Evolutionary conservation across 345 rosid genomes (phyloP).

Genomic region (Pistacia vera): DNA sequence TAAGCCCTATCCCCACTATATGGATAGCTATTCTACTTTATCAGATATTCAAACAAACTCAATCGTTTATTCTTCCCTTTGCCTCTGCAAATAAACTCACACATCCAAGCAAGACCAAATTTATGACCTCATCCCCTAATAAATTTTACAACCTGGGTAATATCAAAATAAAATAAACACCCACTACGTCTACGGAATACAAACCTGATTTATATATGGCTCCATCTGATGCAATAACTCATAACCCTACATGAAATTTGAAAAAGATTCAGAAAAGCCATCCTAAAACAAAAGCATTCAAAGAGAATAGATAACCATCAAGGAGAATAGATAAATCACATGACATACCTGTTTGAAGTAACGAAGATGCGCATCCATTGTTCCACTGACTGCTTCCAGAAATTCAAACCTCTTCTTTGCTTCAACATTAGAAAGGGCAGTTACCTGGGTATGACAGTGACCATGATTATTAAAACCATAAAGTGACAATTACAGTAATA

Average conservation of each 20-base stretch:
- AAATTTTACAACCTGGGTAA: neutral
- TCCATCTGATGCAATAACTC: constrained; percentile 99
- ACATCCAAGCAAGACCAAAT: neutral
- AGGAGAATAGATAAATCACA: constrained; percentile 18
- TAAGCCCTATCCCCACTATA: neutral
- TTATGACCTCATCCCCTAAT: neutral
- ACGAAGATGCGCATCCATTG: constrained; percentile 99
- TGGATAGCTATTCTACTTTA: too few relatives aligned
- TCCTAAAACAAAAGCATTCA: constrained; percentile 18
- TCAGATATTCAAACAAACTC: neutral
- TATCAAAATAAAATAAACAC: neutral
- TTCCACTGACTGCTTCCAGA: constrained; percentile 97
- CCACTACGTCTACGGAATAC: constrained; percentile 2
- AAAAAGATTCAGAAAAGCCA: constrained; percentile 23
- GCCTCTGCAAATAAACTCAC: neutral
- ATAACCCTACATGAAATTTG: constrained; percentile 63
- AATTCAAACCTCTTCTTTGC: constrained; percentile 97
- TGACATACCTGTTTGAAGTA: constrained; percentile 84
- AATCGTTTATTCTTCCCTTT: neutral
- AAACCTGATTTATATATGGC: constrained; percentile 94
- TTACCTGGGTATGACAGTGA: constrained; percentile 52
- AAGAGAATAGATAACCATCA: constrained; percentile 18
- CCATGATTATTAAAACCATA: constrained; percentile 7
- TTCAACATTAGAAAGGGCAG: constrained; percentile 93
- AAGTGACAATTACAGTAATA: constrained; percentile 6